Base-by-base conservation (phyloP, 345 rosid species). In the Lenwebbia sp. region DNA sequence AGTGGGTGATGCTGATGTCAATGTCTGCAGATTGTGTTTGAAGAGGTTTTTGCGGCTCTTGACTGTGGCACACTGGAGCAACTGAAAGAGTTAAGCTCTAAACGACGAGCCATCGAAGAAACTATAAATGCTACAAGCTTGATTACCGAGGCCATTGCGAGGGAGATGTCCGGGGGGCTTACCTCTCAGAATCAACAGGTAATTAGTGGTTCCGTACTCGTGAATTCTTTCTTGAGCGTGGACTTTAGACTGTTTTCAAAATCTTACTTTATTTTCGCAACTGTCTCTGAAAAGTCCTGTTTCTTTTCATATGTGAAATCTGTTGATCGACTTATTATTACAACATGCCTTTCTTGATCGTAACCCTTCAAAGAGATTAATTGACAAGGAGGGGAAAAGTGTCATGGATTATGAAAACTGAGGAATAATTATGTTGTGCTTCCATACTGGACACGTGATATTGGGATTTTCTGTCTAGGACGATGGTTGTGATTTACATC, bases 141-240 rank as follows among this genome's bases (percentile, higher is more conserved):
- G 82, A 85, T 91, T 78, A 92, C 94, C 3, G 91, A 90, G 88
- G 95, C 96, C 7, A 91, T 91, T 90, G 94, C 97, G 1, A 92
- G 96, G 90, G 96, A 93, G 88, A 94, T 94, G 85, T 93, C 91
- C 57, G 92, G 95, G 58, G 98, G 98, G 55, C 85, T 92, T 12
- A 91, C 95, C 87, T 92, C 94, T 83, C 88, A 87, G 11, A 89
- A 85, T 74, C 89, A 93, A 70, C 96, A 92, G 93, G 98, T 96
- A 60, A 83, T 21, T 54, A n/a, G 86, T 56, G 26, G 17, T 52
- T 30, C 7, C n/a, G 22, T 37, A 55, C 53, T 19, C 5, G 65
- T 84, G 41, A 41, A 17, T 7, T 60, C 28, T 47, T 33, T 62
- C 56, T 54, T 54, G 56, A 19, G 56, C 9, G 8, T 54, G 56